Evolutionary conservation across 129 eudicot genomes (phyloP), one percentile per base, ranked within the genome.

Genomic region (Flaveria ramosissima): DNA sequence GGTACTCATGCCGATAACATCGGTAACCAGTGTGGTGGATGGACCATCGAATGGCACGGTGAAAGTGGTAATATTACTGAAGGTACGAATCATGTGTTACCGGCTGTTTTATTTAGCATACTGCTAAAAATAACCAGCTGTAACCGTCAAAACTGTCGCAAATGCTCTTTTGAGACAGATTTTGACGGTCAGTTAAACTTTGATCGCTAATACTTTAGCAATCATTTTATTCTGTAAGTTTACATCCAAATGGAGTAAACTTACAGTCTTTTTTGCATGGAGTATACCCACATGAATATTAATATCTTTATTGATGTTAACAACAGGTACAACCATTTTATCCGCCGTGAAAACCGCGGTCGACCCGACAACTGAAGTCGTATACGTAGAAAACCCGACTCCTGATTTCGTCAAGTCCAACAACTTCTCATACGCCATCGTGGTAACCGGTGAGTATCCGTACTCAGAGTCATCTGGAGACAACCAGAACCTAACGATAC

Each of bases 21-120:
- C 64, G 92, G 94, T 6, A 75, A 84, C 46, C 94, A 86, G 57
- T 91, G 93, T 69, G 97, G 97, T 16, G 93, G 97, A 1, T 91
- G 97, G 93, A 88, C 94, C 3, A 81, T 88, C 2, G 87, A 86
- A 68, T 91, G 93, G 90, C 90, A 88, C 14, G 94, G 97, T 9
- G 77, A 65, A 73, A n/a, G 70, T 24, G 93, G 91, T 68, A 84
- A 90, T 13, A 77, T 81, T 13, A 86, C 88, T 24, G 68, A 72
- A 27, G 97, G 96, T 87, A 89, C 26, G 87, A 19, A 55, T 53
- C 76, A 76, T 70, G 9, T 42, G 30, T 32, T 16, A 64, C 47
- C 1, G 36, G 9, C 21, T 70, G 26, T 13, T 6, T 7, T 30
- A 6, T 30, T 30, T 3, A 30, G 36, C 36, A 30, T 3, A 30